Base-by-base conservation (phyloP, 2,329 filamentous ascomycete genomes). In the Aulographum hederae region DNA sequence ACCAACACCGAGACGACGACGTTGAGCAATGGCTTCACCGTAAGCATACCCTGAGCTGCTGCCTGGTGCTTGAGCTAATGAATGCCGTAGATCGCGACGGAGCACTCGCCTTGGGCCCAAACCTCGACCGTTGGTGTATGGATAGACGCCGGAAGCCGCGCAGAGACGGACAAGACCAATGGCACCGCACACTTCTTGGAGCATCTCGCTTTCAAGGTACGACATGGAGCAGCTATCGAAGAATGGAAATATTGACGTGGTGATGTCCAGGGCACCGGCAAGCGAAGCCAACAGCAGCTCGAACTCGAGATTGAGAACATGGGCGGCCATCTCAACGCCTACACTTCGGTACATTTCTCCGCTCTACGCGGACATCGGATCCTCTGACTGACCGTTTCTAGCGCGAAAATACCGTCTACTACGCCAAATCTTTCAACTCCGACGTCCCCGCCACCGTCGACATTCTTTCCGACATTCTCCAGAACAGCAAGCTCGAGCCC, bases 281-380 rank as follows among this genome's bases (percentile, higher is more conserved):
- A 79, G 67, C 74, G 89, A 60, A 84, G 79, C 43, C 89, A 98
- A 63, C 79, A 91, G 57, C 89, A 98, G 65, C 69, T 98, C 56
- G 89, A 98, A 67, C 76, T 98, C 43, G 89, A 98, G 68, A 95
- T 98, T 53, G 89, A 98, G 71, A 98, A 98, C 67, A 94, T 98
- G 81, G 89, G 89, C 57, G 89, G 82, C 43, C 89, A 98, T 66
- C 71, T 98, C 49, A 98, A 98, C 63, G 89, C 89, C 57, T 98
- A 98, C 69, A 98, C 89, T 50, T 95, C 86, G 67, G 85, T 94
- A 74, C 52, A 78, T 34, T 42, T 28, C 36, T 13, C 25, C 13
- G 18, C 20, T 16, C 32, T 2, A 11, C 26, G 26, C 51, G 38
- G 15, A 32, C 12, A 31, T 26, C 19, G 21, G 29, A 28, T 20